These are phyloP conservation scores for Leccinellum rugosiceps DNA, from an alignment of 768 basidiomycete species.

Conservation along the genomic window DNA sequence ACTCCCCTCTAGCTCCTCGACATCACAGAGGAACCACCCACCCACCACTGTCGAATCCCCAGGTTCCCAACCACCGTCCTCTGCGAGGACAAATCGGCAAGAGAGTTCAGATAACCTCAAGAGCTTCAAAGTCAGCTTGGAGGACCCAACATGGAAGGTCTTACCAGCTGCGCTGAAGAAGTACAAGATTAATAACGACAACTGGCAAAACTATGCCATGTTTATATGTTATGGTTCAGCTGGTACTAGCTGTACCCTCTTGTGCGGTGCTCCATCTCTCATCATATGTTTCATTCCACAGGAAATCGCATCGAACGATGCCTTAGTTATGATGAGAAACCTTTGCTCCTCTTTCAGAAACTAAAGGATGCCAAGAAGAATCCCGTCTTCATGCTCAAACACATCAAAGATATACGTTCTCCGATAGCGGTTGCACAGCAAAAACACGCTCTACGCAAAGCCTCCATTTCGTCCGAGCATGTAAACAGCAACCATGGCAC, in stretches of 20 bases:
- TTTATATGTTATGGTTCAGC: conserved; percentile 97
- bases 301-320: conserved; percentile 87
- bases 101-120: conserved; percentile 77
- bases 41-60: conserved; percentile 30
- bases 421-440: conserved; percentile 96
- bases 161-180: conserved; percentile 97
- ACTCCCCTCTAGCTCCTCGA: conserved; percentile 14
- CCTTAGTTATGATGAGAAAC: conserved; percentile 96
- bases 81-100: conserved; percentile 46
- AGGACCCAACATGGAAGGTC: conserved; percentile 99
- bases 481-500: conserved; percentile 15
- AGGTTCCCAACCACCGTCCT: conserved; percentile 25
- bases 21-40: conserved; percentile 33
- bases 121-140: conserved; percentile 95
- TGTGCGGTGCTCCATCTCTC: neutral
- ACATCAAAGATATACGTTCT: conserved; percentile 91
- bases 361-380: conserved; percentile 97
- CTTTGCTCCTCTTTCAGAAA: conserved; percentile 93
- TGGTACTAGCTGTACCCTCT: conserved; percentile 42
- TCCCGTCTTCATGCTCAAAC: conserved; percentile 98
- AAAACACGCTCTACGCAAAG: conserved; percentile 89
- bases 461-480: conserved; percentile 41
- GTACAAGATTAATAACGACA: conserved; percentile 97
- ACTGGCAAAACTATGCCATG: conserved; percentile 99
- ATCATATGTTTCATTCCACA: conserved; percentile 22